Evolutionary conservation across 768 basidiomycete genomes (phyloP), one percentile per base, ranked within the genome.

Genomic region (Pulveroboletus frians): DNA sequence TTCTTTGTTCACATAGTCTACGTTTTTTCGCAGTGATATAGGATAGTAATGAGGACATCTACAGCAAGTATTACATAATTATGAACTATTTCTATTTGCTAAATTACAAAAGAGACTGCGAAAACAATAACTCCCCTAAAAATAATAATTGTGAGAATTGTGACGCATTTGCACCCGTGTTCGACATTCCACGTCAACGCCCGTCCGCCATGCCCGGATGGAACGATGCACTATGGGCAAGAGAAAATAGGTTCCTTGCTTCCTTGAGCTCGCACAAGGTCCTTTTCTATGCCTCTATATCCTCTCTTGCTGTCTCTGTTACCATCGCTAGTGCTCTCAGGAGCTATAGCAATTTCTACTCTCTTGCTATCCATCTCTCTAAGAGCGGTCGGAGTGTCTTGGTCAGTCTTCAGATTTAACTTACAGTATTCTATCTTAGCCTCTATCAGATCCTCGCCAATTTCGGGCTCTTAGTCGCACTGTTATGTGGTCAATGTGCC

Each of bases 361-460:
- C 93, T 14, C 86, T 95, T 3, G 81, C 90, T 27, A 91, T 99
- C 3, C 88, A 85, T 62, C 79, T 99, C n/a, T 88, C 91, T 5
- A 88, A 87, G 71, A 94, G 91, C 63, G 92, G 84, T 62, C 83
- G 91, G n/a, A 92, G 90, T 58, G 82, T 94, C 46, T 73, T 99
- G 72, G 96, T 97, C 53, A 53, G 84, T 57, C 17, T 42, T 46
- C 17, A 41, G 27, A 30, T 17, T 18, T 38, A 40, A 32, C 32
- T 39, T 32, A 40, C 34, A 46, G 23, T 31, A 9, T 34, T 31
- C 18, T 31, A 9, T 32, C 59, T 52, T 46, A 44, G 41, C 45
- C 14, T 37, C 43, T 9, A 23, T 6, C 57, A 98, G 94, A 81
- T 92, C 31, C 73, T 99, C 39, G 90, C 88, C 55, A 99, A 99